Evolutionary conservation across 192 early-diverging fungal species (phyloP).

Genomic region (Chytriomyces confervae): DNA sequence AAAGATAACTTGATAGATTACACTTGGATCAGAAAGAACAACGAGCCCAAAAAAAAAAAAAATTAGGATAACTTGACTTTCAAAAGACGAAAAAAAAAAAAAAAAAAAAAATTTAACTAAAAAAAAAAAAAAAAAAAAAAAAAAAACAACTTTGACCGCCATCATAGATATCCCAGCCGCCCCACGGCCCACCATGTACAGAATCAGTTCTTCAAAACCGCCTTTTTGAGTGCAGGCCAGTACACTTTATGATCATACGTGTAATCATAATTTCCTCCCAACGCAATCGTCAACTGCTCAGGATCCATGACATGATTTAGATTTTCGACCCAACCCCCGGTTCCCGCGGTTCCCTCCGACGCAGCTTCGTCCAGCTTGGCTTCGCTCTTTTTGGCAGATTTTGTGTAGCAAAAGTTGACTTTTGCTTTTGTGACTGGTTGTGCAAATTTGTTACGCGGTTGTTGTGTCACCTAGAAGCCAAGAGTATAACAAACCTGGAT

Average conservation of each 20-base stretch:
- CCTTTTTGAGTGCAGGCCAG: slow-evolving; percentile 15
- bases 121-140: not conserved
- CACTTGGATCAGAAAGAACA: no score
- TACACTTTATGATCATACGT: slow-evolving; percentile 23
- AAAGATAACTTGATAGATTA: no score
- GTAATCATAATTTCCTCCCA: slow-evolving; percentile 27
- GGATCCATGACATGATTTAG: slow-evolving; percentile 8
- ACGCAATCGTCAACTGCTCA: not conserved
- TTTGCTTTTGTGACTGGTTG: slow-evolving; percentile 79
- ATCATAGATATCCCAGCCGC: not conserved
- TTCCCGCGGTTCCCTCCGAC: not conserved
- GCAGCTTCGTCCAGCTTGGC: not conserved
- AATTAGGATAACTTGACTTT: no score
- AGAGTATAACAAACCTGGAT: slow-evolving; percentile 46
- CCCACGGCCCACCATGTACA: not conserved
- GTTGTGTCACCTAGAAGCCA: no score
- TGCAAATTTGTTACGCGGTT: no score
- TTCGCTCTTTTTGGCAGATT: slow-evolving; percentile 47
- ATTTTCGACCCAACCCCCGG: slow-evolving; percentile 15
- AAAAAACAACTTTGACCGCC: not conserved
- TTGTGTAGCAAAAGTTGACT: slow-evolving; percentile 77
- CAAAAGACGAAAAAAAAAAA: no score
- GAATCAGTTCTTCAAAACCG: not conserved
- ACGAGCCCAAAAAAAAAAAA: not conserved
- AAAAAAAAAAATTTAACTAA: no score